Evolutionary conservation across 2,329 filamentous ascomycete species (phyloP).

Genomic region (Aspergillus terreus): DNA sequence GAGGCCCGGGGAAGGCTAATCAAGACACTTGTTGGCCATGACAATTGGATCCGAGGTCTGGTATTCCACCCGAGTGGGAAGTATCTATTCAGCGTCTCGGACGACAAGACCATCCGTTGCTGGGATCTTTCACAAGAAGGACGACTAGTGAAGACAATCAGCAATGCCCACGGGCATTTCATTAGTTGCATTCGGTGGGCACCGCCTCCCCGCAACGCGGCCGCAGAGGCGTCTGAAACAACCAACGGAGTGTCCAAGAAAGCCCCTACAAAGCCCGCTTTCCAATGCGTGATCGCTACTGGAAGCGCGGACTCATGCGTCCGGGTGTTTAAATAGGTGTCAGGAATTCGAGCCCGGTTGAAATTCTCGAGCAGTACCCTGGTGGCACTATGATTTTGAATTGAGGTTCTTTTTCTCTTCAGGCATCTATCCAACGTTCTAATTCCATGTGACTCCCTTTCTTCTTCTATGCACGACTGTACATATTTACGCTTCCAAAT

Average conservation of each 20-base stretch:
- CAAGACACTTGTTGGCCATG: slow-evolving; percentile 80
- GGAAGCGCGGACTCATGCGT: slow-evolving; percentile 67
- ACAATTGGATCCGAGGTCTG: slow-evolving; percentile 87
- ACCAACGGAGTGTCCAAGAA: slow-evolving; percentile 14
- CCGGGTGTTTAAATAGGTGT: not conserved
- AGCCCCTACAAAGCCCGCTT: slow-evolving; percentile 47
- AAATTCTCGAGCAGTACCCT: not conserved
- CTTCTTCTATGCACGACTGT: too few relatives aligned
- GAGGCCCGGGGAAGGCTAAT: slow-evolving; percentile 79
- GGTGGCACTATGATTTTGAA: not conserved
- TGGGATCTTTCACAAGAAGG: slow-evolving; percentile 92
- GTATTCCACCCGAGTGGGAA: slow-evolving; percentile 91
- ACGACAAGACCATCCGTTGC: slow-evolving; percentile 89
- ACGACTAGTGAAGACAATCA: slow-evolving; percentile 78
- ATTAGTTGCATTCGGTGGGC: slow-evolving; percentile 86
- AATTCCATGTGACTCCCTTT: too few relatives aligned
- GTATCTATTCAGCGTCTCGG: slow-evolving; percentile 78
- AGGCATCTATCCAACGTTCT: too few relatives aligned
- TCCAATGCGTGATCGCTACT: slow-evolving; percentile 81
- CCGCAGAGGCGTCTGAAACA: slow-evolving; percentile 12
- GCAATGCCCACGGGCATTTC: slow-evolving; percentile 77
- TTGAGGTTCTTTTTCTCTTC: not conserved
- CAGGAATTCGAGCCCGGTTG: not conserved
- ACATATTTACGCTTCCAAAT: too few relatives aligned
- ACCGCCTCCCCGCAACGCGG: slow-evolving; percentile 45